Base-by-base conservation (phyloP, 768 basidiomycete genomes). In the Melanogaster broomeanus region DNA sequence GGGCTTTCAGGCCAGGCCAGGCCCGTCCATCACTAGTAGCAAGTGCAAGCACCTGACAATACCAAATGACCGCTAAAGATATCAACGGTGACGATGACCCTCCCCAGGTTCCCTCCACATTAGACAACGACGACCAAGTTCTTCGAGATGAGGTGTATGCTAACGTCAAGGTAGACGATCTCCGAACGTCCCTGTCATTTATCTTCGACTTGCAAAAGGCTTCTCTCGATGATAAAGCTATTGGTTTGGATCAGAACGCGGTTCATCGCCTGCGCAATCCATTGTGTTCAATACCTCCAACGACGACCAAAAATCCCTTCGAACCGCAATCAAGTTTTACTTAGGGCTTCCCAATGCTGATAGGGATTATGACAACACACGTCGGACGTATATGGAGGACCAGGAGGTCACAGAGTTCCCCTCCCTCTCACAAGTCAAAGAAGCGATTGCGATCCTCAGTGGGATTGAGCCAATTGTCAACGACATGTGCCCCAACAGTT, bases 401-500 rank as follows among this genome's bases (percentile, higher is more conserved):
- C 40, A 41, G 24, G 40, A 11, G 5, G 21, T 41, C 6, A 10
- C 24, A 3, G 22, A 41, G 15, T 41, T 41, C n/a, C 40, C 40
- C 12, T 25, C 40, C 1, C 21, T 42, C 42, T 42, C 25, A 3
- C 42, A 57, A 21, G 39, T 54, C 22, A 52, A 50, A 22, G 51
- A 27, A n/a, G 21, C n/a, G 2, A 43, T 56, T 30, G 47, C 51
- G 40, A 2, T 33, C 3, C 39, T 59, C 6, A 46, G 41, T 21
- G 42, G 51, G 1, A 21, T 48, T 9, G 24, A 41, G 5, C 41
- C 46, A 7, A 39, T 53, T 12, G 16, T 40, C 24, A 46, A 48
- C 7, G 56, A 59, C 45, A 59, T 59, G 56, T 59, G 58, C 22
- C 3, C 45, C 33, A 50, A 57, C 16, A 34, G 15, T 7, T 59